Evolutionary conservation across 768 basidiomycete species (phyloP).

Genomic region (Suillus alpinus): DNA sequence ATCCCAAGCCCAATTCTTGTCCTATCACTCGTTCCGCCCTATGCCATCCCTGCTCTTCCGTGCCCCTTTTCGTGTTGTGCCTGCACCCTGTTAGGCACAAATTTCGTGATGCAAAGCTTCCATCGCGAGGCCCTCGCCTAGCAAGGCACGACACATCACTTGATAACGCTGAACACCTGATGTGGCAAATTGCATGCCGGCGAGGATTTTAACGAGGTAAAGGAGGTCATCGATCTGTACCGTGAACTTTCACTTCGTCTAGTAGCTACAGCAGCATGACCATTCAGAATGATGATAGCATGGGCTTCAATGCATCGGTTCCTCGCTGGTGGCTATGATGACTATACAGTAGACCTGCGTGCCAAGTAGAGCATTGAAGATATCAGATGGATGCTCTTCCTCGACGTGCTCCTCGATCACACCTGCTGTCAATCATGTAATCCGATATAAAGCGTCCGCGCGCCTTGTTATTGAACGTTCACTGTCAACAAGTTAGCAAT

Average conservation of each 20-base stretch:
- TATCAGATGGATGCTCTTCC: neutral
- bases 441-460: neutral
- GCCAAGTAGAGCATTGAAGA: conserved; percentile 78
- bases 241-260: too few species aligned
- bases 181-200: too few species aligned
- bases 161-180: too few species aligned
- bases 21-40: neutral
- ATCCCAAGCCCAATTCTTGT: neutral
- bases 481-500: neutral
- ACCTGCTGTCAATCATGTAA: neutral
- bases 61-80: neutral
- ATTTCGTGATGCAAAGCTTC: neutral
- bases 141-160: too few species aligned
- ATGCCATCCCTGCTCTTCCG: neutral
- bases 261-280: neutral
- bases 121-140: too few species aligned
- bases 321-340: conserved; percentile 53
- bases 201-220: too few species aligned
- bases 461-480: too few species aligned
- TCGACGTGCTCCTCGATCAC: neutral
- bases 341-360: conserved; percentile 56
- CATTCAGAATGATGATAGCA: conserved; percentile 69
- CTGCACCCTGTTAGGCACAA: neutral
- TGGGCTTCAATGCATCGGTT: conserved; percentile 89
- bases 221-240: too few species aligned